phyloP scores from a whole-genome alignment of 129 eudicot species.

The Tagetes erecta region DNA sequence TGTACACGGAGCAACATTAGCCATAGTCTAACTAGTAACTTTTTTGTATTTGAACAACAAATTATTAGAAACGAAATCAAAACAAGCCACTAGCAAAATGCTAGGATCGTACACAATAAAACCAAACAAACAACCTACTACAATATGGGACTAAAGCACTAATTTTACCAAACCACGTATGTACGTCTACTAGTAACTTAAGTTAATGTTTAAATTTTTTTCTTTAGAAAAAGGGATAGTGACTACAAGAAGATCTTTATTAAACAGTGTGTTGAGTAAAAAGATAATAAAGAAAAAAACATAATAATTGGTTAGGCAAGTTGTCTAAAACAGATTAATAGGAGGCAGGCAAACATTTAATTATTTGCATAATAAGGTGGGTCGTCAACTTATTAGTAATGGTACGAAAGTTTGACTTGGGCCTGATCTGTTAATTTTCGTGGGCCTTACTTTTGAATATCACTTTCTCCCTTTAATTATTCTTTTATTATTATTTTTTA shows the following conservation, averaged over 20 bases:
- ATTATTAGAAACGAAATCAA: no score
- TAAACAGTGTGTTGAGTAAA: not conserved
- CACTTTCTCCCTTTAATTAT: not conserved
- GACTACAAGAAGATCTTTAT: not conserved
- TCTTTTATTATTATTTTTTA: no score
- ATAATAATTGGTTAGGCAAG: slow-evolving; percentile 24
- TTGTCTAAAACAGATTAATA: slow-evolving; percentile 24
- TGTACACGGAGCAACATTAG: no score
- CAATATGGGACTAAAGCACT: no score
- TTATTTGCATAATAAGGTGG: slow-evolving; percentile 25
- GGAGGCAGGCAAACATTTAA: slow-evolving; percentile 22
- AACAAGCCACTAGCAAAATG: no score
- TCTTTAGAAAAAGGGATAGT: not conserved
- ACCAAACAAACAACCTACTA: no score
- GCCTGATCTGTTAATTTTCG: slow-evolving; percentile 28
- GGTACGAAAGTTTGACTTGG: slow-evolving; percentile 26
- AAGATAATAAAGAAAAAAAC: not conserved
- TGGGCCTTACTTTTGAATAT: slow-evolving; percentile 21
- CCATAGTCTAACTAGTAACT: no score
- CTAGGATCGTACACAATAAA: no score
- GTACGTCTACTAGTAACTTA: no score
- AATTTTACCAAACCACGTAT: no score
- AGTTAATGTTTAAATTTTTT: not conserved
- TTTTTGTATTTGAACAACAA: no score
- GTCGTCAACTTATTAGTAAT: slow-evolving; percentile 9